Evolutionary conservation across 768 basidiomycete species (phyloP).

Genomic region (Tulasnella sp.): DNA sequence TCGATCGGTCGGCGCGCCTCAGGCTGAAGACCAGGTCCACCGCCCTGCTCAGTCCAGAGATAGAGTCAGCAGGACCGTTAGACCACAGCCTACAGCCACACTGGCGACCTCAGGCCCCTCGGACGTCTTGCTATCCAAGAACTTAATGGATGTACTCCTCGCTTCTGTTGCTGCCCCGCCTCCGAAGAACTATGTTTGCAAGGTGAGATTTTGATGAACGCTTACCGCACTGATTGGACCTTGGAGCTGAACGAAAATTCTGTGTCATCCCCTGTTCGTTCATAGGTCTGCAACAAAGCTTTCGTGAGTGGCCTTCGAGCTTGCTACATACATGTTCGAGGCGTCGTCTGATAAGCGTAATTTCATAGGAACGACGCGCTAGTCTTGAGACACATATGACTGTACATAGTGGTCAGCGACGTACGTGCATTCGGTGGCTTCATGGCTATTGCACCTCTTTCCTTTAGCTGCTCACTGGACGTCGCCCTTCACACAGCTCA

Average conservation of each 20-base stretch:
- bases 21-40: background rate
- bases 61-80: background rate
- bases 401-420: slow-evolving; percentile 46
- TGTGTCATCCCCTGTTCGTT: background rate
- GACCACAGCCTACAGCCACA: background rate
- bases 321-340: background rate
- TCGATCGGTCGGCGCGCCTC: background rate
- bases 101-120: background rate
- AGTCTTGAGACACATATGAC: slow-evolving; percentile 54
- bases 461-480: background rate
- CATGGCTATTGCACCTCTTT: background rate
- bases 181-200: slow-evolving; percentile 4
- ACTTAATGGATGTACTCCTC: background rate
- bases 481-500: background rate
- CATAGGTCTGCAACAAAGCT: slow-evolving; percentile 1
- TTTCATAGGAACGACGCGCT: slow-evolving; percentile 39
- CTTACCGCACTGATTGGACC: no score
- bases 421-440: slow-evolving; percentile 31
- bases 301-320: background rate
- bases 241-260: background rate
- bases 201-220: slow-evolving; percentile 4
- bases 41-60: background rate
- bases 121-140: background rate
- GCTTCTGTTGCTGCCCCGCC: background rate
- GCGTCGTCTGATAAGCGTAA: background rate